Evolutionary conservation across 1,139 yeast genomes (phyloP).

Genomic region (Debaryomycetaceae sp.): DNA sequence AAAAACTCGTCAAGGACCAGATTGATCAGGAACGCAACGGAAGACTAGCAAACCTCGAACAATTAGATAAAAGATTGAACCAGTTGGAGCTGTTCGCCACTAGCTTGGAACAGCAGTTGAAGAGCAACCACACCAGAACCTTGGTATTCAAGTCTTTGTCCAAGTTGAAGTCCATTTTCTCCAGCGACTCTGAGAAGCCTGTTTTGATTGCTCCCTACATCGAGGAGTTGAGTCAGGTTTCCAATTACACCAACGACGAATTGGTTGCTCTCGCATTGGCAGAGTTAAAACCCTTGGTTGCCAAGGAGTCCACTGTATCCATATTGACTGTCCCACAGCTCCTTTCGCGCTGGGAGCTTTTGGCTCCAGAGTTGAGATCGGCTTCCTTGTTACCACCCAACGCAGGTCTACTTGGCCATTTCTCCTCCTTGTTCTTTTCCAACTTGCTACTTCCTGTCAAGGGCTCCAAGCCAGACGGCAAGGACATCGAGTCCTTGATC

Average conservation of each 20-base stretch:
- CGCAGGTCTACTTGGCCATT: conserved; percentile 92
- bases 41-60: conserved; percentile 66
- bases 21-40: conserved; percentile 82
- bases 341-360: conserved; percentile 64
- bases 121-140: conserved; percentile 52
- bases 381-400: conserved; percentile 89
- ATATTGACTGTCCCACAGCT: conserved; percentile 66
- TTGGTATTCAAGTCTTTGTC: conserved; percentile 55
- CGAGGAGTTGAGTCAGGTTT: conserved; percentile 43
- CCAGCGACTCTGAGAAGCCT: conserved; percentile 23
- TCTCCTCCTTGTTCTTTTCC: conserved; percentile 75
- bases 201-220: conserved; percentile 41
- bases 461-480: conserved; percentile 55
- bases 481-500: conserved; percentile 83
- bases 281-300: conserved; percentile 40
- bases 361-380: conserved; percentile 83
- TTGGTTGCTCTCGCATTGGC: conserved; percentile 32
- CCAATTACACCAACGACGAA: conserved; percentile 43
- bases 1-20: conserved; percentile 56
- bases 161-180: conserved; percentile 49
- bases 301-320: conserved; percentile 53
- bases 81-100: conserved; percentile 58
- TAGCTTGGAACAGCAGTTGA: conserved; percentile 55
- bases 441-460: conserved; percentile 68
- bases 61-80: conserved; percentile 54